Conservation (phyloP, 2,329 filamentous ascomycete genomes). For the Colletotrichum limetticola region DNA sequence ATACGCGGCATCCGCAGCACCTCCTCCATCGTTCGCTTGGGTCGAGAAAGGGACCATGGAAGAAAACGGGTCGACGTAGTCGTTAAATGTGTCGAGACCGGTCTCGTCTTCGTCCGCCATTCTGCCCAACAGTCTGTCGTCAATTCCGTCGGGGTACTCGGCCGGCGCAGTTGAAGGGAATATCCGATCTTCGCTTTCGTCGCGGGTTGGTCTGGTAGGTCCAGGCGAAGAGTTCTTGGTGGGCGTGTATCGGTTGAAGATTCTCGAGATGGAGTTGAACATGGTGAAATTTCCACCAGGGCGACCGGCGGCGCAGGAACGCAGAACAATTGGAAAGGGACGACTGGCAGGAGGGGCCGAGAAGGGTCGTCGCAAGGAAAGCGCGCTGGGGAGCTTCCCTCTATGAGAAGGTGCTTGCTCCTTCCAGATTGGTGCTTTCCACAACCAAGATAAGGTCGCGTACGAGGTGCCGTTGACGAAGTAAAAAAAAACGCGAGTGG, state of each 20-base stretch:
- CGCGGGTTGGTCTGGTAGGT: slow-evolving; percentile 9
- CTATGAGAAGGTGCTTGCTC: background rate
- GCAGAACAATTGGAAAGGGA: background rate
- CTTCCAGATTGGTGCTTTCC: background rate
- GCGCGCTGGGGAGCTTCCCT: background rate
- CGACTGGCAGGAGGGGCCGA: background rate
- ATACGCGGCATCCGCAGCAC: background rate
- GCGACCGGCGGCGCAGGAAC: background rate
- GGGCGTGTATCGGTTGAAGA: slow-evolving; percentile 13
- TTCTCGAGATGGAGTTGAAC: slow-evolving; percentile 29
- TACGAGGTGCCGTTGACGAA: background rate
- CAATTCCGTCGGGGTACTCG: slow-evolving; percentile 3
- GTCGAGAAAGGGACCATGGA: slow-evolving; percentile 30
- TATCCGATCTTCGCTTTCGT: background rate
- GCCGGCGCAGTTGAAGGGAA: slow-evolving; percentile 26
- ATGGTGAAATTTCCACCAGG: background rate
- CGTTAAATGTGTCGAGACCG: slow-evolving; percentile 2
- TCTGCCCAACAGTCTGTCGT: background rate
- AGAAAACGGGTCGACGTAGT: slow-evolving; percentile 27
- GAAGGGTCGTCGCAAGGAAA: background rate
- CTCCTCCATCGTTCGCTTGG: background rate
- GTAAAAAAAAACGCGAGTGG: background rate
- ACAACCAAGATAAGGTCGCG: background rate
- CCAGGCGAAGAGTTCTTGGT: slow-evolving; percentile 29
- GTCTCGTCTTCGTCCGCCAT: slow-evolving; percentile 2